These are phyloP conservation scores for Ottelia alismoides DNA, from an alignment of 106 monocot genomes.

Conservation along the genomic window DNA sequence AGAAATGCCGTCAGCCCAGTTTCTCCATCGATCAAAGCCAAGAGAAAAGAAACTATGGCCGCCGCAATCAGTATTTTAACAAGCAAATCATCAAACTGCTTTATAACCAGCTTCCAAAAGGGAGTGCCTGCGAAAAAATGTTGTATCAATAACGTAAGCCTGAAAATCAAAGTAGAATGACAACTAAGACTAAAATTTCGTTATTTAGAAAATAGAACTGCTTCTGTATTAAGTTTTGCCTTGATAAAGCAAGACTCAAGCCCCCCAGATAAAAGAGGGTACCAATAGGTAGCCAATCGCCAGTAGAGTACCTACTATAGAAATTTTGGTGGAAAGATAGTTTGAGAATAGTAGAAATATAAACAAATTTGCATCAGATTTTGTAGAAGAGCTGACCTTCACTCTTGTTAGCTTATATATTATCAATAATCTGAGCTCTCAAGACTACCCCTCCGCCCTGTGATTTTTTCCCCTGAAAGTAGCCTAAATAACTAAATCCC, in stretches of 20 bases:
- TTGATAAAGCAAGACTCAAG: no score
- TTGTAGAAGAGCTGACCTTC: no score
- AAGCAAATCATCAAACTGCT: constrained; percentile 99
- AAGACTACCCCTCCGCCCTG: no score
- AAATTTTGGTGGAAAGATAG: no score
- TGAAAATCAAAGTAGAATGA: background rate
- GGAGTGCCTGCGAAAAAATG: constrained; percentile 60
- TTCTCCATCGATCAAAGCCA: constrained; percentile 91
- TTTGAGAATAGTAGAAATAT: no score
- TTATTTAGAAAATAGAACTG: background rate
- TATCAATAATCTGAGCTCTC: no score
- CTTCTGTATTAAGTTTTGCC: background rate
- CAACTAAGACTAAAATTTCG: background rate
- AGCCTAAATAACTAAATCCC: no score
- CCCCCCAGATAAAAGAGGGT: background rate
- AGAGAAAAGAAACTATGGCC: constrained; percentile 79
- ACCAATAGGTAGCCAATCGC: background rate
- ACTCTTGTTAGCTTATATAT: no score
- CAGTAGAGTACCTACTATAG: background rate
- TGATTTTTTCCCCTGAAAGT: no score
- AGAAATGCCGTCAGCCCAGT: constrained; percentile 80
- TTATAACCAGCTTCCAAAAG: constrained; percentile 86
- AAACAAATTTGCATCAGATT: no score
- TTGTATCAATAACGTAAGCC: background rate
- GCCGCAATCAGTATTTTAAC: constrained; percentile 98